Percentiles rank a stretch among this genome's conserved stretches.
Evolutionary conservation across 495 filamentous ascomycete species (phyloP).

Genomic region (Penicillium nucicola): DNA sequence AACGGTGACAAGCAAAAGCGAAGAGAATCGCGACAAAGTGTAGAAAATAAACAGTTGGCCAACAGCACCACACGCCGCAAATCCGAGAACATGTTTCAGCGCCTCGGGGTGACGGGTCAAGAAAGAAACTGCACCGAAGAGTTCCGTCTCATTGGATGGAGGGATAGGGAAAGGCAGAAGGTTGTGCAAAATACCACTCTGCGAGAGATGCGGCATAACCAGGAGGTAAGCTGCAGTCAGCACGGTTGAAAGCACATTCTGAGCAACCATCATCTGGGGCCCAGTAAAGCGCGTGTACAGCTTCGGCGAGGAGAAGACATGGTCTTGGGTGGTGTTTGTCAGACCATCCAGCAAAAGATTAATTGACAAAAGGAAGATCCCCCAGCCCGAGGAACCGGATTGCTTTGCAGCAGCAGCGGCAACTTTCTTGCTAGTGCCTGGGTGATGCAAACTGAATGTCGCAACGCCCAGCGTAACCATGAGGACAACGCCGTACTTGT

Average conservation of each 20-base stretch:
- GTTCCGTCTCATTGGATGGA: constrained; percentile 58
- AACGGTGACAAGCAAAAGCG: constrained; percentile 88
- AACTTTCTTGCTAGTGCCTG: constrained; percentile 67
- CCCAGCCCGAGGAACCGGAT: constrained; percentile 64
- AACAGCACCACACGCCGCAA: constrained; percentile 87
- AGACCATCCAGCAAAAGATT: constrained; percentile 95
- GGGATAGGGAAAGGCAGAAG: constrained; percentile 60
- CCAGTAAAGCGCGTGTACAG: constrained; percentile 72
- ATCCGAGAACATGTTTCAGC: constrained; percentile 80
- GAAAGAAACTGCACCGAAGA: constrained; percentile 76
- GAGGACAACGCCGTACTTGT: constrained; percentile 92
- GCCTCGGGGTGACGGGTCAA: constrained; percentile 72
- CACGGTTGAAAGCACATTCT: constrained; percentile 77
- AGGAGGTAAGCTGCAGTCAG: constrained; percentile 74
- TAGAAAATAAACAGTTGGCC: constrained; percentile 99
- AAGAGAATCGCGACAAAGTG: constrained; percentile 87
- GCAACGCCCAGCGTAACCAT: constrained; percentile 90
- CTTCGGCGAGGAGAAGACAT: constrained; percentile 69
- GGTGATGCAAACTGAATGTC: constrained; percentile 88
- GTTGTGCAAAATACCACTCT: constrained; percentile 61
- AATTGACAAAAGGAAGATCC: constrained; percentile 78
- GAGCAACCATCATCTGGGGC: constrained; percentile 99
- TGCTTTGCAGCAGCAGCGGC: constrained; percentile 42
- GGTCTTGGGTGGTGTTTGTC: constrained; percentile 94
- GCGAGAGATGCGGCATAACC: constrained; percentile 71